These are phyloP conservation scores for Alternaria gaisen DNA, from an alignment of 2,329 filamentous ascomycete genomes.

Conservation along the genomic window DNA sequence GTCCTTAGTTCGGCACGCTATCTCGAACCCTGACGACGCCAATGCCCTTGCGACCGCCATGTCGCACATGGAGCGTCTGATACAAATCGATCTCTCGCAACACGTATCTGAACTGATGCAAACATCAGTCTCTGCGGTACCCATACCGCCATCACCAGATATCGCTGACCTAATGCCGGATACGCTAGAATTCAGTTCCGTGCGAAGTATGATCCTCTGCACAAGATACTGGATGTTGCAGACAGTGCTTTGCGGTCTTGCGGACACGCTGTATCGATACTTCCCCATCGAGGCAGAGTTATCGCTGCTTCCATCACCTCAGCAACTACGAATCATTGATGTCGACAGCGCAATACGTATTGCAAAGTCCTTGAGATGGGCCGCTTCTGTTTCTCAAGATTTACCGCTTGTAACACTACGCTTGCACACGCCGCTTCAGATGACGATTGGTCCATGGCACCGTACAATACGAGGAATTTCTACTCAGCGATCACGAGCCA, in stretches of 20 bases:
- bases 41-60: slow-evolving; percentile 32
- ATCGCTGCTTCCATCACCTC: slow-evolving; percentile 29
- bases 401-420: slow-evolving; percentile 40
- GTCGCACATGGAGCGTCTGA: slow-evolving; percentile 32
- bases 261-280: slow-evolving; percentile 34
- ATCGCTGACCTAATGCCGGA: slow-evolving; percentile 33
- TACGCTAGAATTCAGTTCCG: slow-evolving; percentile 31
- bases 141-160: slow-evolving; percentile 21
- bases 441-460: slow-evolving; percentile 40
- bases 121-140: slow-evolving; percentile 19
- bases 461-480: slow-evolving; percentile 25
- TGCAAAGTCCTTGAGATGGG: slow-evolving; percentile 35
- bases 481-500: background rate
- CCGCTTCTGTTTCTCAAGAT: slow-evolving; percentile 26
- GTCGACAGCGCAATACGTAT: slow-evolving; percentile 30
- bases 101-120: slow-evolving; percentile 28
- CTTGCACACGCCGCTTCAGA: slow-evolving; percentile 39
- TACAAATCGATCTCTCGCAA: slow-evolving; percentile 26
- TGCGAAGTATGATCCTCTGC: slow-evolving; percentile 34
- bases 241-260: slow-evolving; percentile 34
- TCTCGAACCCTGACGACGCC: slow-evolving; percentile 29
- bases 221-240: slow-evolving; percentile 41
- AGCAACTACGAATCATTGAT: slow-evolving; percentile 27
- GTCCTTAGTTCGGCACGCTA: slow-evolving; percentile 30
- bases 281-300: slow-evolving; percentile 28